Evolutionary conservation across 192 early-diverging fungal species (phyloP), one percentile per base, ranked within the genome.

Genomic region (Coemansia sp.): DNA sequence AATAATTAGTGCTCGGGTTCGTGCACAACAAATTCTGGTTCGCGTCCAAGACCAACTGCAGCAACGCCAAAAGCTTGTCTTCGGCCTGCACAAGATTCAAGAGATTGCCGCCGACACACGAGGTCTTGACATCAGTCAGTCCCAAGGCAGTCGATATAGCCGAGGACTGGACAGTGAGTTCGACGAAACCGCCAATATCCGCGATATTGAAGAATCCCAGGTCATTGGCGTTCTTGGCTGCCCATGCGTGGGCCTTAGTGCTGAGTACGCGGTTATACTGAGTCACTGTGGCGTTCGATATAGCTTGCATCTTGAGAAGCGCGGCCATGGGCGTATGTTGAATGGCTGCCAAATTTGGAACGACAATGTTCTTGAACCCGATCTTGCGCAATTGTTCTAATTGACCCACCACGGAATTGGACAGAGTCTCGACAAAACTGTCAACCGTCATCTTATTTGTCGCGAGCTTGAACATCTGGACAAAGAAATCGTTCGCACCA

Each of bases 351-450:
- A 81, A 33, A 44, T 76, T 75, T 3, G 66, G 12, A 55, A 81
- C 74, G 18, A 81, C 41, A 24, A 81, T 70, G 63, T 76, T 75
- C 64, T 73, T 81, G 66, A 76, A 81, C 18, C 79, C 79, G 33
- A 76, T 70, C 46, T 38, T 40, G 52, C 69, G 65, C 66, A 81
- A 68, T 64, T 69, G 44, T 33, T 81, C 75, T 5, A 80, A 62
- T 57, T 80, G 78, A 2, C 11, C 22, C 11, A 79, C 44, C 8
- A 79, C 62, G 7, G 72, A 53, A 24, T 58, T 53, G 1, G 72
- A 65, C 22, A 74, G 53, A 0, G 70, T 81, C 15, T 70, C 64
- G 50, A 74, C 68, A 73, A 76, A 75, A 44, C 62, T 73, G 4
- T 60, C 53, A 12, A 67, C 57, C 0, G 79, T 64, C 47, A 73